phyloP scores from a whole-genome alignment of 768 basidiomycete species.

The Leucocoprinus leucothites region DNA sequence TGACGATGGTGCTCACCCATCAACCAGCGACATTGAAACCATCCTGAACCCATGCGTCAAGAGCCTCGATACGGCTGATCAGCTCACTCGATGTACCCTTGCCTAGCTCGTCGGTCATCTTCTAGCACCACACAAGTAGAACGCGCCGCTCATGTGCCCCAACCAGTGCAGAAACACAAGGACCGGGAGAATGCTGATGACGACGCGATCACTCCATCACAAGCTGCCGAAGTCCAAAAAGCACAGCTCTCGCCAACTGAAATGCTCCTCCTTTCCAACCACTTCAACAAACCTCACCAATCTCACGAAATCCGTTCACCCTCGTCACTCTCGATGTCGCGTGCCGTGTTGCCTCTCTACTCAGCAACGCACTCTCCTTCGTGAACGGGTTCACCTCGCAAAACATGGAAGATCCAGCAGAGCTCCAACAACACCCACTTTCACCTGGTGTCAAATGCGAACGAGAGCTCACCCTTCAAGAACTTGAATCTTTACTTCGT shows the following conservation, averaged over 20 bases:
- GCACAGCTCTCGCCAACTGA: conserved; percentile 70
- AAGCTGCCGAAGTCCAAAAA: conserved; percentile 54
- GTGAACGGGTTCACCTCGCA: conserved; percentile 78
- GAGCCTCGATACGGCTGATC: conserved; percentile 79
- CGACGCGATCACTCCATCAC: conserved; percentile 37
- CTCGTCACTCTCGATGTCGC: conserved; percentile 90
- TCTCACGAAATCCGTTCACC: conserved; percentile 66
- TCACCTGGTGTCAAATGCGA: conserved; percentile 23
- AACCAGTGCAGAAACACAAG: conserved; percentile 54
- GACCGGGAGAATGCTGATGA: conserved; percentile 61
- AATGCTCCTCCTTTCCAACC: conserved; percentile 79
- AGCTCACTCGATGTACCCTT: conserved; percentile 75
- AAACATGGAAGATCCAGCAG: conserved; percentile 58
- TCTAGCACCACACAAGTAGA: conserved; percentile 80
- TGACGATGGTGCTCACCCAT: conserved; percentile 49
- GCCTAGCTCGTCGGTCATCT: conserved; percentile 81
- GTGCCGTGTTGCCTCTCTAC: conserved; percentile 78
- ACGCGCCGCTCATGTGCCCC: conserved; percentile 41
- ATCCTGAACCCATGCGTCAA: conserved; percentile 66
- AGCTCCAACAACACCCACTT: conserved; percentile 31
- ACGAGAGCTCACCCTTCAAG: conserved; percentile 58
- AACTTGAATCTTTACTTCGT: conserved; percentile 80
- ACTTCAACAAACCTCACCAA: conserved; percentile 73
- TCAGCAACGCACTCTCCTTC: conserved; percentile 89
- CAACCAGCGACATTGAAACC: conserved; percentile 72